Evolutionary conservation across 257 asterid genomes (phyloP).

Genomic region (Cordia subcordata): DNA sequence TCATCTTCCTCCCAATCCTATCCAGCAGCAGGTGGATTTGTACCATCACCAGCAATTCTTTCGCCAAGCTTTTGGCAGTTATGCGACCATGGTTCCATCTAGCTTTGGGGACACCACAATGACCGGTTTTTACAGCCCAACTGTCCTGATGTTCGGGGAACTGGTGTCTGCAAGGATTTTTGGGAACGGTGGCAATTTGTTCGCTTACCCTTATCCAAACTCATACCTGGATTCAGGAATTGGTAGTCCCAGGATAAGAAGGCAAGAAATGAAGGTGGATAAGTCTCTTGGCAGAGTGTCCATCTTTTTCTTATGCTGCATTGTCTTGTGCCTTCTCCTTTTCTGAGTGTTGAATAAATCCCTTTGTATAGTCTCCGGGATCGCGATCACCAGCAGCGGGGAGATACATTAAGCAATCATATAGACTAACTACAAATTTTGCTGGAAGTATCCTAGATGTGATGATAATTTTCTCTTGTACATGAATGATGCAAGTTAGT

Average conservation of each 20-base stretch:
- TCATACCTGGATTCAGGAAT: conserved; percentile 35
- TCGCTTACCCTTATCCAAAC: conserved; percentile 49
- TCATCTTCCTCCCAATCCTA: conserved; percentile 27
- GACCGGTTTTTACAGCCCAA: conserved; percentile 54
- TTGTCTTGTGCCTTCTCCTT: conserved; percentile 64
- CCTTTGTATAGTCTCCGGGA: conserved; percentile 25
- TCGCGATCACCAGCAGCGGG: background rate
- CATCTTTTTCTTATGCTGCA: conserved; percentile 67
- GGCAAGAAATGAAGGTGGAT: conserved; percentile 70
- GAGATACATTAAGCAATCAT: background rate
- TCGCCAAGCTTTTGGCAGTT: conserved; percentile 38
- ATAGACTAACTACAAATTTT: too few species aligned
- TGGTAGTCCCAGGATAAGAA: conserved; percentile 65
- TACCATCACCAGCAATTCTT: conserved; percentile 23
- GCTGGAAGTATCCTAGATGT: too few species aligned
- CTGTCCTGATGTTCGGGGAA: conserved; percentile 54
- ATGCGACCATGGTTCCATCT: conserved; percentile 33
- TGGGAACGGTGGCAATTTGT: conserved; percentile 49
- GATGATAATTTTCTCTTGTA: too few species aligned
- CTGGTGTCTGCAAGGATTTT: conserved; percentile 36
- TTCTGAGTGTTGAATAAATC: conserved; percentile 44
- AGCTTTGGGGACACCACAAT: conserved; percentile 35
- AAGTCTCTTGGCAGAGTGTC: conserved; percentile 71
- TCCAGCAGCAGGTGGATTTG: conserved; percentile 22
- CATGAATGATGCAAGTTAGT: too few species aligned